Conservation (phyloP, 805 yeast genomes). For the Kazachstania viticola region DNA sequence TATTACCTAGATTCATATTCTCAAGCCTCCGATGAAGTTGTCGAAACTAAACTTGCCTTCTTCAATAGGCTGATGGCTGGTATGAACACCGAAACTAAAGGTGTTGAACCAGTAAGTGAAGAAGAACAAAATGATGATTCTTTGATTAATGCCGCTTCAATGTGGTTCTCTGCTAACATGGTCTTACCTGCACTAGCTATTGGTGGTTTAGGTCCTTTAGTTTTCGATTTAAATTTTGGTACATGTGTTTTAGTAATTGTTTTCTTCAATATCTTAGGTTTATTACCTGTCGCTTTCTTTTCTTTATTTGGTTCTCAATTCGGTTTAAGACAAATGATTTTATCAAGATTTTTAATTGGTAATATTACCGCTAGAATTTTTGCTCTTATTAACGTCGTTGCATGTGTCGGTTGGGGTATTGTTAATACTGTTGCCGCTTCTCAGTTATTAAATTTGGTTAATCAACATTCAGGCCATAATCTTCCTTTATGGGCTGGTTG, state of each 20-base stretch:
- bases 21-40: constrained; percentile 3
- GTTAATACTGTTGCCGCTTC: constrained; percentile 87
- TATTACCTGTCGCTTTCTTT: constrained; percentile 68
- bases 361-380: constrained; percentile 64
- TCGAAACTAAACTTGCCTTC: constrained; percentile 11
- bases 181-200: constrained; percentile 74
- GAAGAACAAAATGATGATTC: constrained; percentile 66
- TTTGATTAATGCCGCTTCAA: constrained; percentile 58
- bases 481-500: constrained; percentile 91
- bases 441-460: constrained; percentile 67
- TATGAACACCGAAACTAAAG: constrained; percentile 47
- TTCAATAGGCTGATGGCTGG: constrained; percentile 16
- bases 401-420: constrained; percentile 94
- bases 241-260: constrained; percentile 54
- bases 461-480: constrained; percentile 33
- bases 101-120: constrained; percentile 72
- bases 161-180: constrained; percentile 89
- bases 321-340: constrained; percentile 81
- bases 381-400: constrained; percentile 64
- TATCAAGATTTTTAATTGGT: constrained; percentile 72
- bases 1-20: constrained; percentile 4
- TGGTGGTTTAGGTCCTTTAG: constrained; percentile 59
- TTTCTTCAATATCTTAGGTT: constrained; percentile 66
- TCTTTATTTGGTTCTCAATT: constrained; percentile 74
- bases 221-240: constrained; percentile 63